A percentile compares a stretch with the other conserved stretches of the same genome.
Conservation (phyloP, 2,329 filamentous ascomycete species). For the Niveomyces coronatus region DNA sequence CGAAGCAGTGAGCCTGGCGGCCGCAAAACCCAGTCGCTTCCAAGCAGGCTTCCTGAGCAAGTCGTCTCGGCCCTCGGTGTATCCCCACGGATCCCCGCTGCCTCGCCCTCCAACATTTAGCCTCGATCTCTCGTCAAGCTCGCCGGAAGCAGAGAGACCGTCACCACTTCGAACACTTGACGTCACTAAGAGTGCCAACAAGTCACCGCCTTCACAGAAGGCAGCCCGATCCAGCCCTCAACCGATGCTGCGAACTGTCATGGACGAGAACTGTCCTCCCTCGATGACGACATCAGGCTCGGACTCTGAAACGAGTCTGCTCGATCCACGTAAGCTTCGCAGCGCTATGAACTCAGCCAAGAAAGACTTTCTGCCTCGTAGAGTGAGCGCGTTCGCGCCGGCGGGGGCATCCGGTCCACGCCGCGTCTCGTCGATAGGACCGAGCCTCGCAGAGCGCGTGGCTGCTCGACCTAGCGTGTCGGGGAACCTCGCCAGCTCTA, state of each 20-base stretch:
- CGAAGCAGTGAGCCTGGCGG: constrained; percentile 23
- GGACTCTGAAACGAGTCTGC: constrained; percentile 38
- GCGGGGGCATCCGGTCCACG: constrained; percentile 26
- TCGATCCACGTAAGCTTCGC: constrained; percentile 45
- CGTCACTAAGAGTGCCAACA: constrained; percentile 38
- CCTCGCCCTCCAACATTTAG: constrained; percentile 45
- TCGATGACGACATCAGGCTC: constrained; percentile 26
- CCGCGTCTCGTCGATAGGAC: constrained; percentile 36
- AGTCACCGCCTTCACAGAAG: constrained; percentile 32
- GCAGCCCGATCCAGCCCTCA: constrained; percentile 22
- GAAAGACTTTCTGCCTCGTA: constrained; percentile 32
- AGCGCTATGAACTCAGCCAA: constrained; percentile 44
- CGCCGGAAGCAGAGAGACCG: constrained; percentile 20
- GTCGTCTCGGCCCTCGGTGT: constrained; percentile 28
- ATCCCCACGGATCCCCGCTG: constrained; percentile 49
- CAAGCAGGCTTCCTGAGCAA: constrained; percentile 77
- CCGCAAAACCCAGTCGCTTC: constrained; percentile 62
- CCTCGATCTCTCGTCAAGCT: constrained; percentile 42
- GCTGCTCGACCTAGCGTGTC: constrained; percentile 27
- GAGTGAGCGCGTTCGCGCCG: constrained; percentile 28
- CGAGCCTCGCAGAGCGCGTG: constrained; percentile 17
- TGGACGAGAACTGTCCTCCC: constrained; percentile 44
- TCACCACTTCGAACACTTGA: constrained; percentile 42
- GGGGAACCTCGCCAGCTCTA: constrained; percentile 34
- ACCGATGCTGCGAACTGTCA: constrained; percentile 25